Percentiles rank a stretch among this genome's conserved stretches.
Evolutionary conservation across 2,329 filamentous ascomycete species (phyloP).

Genomic region (Xylaria sp.): DNA sequence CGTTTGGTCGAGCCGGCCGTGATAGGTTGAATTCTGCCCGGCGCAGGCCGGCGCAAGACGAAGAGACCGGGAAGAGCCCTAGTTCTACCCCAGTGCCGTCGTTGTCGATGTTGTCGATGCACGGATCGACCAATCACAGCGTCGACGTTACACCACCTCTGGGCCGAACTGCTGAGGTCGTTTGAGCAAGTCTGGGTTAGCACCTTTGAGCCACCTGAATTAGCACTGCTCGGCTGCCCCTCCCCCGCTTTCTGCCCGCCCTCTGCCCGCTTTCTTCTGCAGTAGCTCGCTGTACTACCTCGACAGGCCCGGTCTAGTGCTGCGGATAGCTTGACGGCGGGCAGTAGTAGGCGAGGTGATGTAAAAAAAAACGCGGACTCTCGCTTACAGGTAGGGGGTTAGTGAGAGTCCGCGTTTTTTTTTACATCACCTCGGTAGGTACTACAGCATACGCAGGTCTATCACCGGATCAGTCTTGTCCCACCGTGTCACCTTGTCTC

Average conservation of each 20-base stretch:
- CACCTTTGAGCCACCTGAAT: not conserved
- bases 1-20: slow-evolving; percentile 12
- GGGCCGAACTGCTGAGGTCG: slow-evolving; percentile 8
- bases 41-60: slow-evolving; percentile 12
- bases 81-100: not conserved
- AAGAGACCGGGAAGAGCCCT: not conserved
- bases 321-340: not conserved
- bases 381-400: too few relatives aligned
- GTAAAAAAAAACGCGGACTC: too few relatives aligned
- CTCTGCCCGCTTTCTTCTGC: slow-evolving; percentile 9
- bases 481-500: not conserved
- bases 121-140: slow-evolving; percentile 21
- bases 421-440: too few relatives aligned
- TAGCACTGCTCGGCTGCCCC: slow-evolving; percentile 24
- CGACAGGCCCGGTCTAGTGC: not conserved
- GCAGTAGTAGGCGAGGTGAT: too few relatives aligned
- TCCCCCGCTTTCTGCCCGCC: slow-evolving; percentile 31
- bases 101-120: slow-evolving; percentile 8
- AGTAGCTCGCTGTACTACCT: not conserved
- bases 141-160: slow-evolving; percentile 14
- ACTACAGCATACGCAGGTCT: not conserved
- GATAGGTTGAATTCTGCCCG: slow-evolving; percentile 24
- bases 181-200: not conserved
- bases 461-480: slow-evolving; percentile 3
- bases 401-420: too few relatives aligned